A percentile compares a stretch with the other conserved stretches of the same genome.
These are phyloP conservation scores for Cucurbitaria berberidis DNA, from an alignment of 2,329 filamentous ascomycete species.

Conservation along the genomic window DNA sequence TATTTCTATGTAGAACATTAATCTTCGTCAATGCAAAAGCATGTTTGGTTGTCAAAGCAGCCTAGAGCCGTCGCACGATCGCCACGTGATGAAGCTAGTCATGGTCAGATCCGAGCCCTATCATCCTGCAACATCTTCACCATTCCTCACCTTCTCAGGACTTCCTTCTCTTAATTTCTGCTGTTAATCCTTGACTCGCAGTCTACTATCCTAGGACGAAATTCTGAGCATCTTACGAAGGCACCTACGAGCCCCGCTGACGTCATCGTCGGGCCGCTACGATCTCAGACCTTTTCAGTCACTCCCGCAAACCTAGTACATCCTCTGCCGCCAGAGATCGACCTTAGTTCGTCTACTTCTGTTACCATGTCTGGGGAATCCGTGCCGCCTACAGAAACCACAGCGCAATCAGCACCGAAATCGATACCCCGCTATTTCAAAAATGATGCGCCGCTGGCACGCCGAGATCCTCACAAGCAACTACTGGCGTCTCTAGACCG, in stretches of 20 bases:
- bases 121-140: neutral
- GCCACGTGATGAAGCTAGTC: neutral
- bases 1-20: neutral
- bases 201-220: neutral
- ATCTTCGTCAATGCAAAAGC: neutral
- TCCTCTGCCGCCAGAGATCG: slow-evolving; percentile 3
- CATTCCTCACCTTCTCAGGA: neutral
- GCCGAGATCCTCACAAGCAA: slow-evolving; percentile 57
- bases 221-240: neutral
- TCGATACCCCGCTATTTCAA: slow-evolving; percentile 51
- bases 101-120: neutral
- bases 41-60: neutral
- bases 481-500: slow-evolving; percentile 58
- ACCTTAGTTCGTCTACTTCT: neutral
- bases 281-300: slow-evolving; percentile 8
- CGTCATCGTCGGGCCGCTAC: slow-evolving; percentile 17
- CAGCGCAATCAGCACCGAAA: slow-evolving; percentile 27
- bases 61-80: neutral
- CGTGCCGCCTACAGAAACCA: slow-evolving; percentile 15
- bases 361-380: slow-evolving; percentile 38
- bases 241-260: slow-evolving; percentile 17
- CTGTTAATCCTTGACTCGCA: neutral
- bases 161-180: neutral
- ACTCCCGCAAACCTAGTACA: slow-evolving; percentile 4
- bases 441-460: slow-evolving; percentile 46